Evolutionary conservation across 2,329 filamentous ascomycete genomes (phyloP).

Genomic region (Myriosclerotinia scirpicola): DNA sequence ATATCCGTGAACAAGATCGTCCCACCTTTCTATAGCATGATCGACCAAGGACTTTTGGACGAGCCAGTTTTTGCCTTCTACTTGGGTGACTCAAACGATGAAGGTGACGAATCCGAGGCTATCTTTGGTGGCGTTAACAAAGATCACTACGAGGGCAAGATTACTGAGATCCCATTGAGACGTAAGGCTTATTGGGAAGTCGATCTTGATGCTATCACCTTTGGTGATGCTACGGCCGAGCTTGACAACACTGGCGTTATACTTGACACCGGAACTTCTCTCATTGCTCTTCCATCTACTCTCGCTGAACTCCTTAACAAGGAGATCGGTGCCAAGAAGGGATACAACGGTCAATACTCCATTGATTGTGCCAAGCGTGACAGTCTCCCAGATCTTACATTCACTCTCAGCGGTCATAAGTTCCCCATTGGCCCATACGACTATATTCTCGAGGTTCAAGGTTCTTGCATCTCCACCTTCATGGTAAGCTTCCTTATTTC

Average conservation of each 20-base stretch:
- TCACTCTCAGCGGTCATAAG: slow-evolving; percentile 86
- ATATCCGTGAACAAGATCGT: slow-evolving; percentile 97
- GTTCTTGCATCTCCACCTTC: slow-evolving; percentile 95
- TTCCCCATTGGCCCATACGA: slow-evolving; percentile 87
- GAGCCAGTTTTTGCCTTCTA: slow-evolving; percentile 97
- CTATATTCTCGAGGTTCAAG: slow-evolving; percentile 94
- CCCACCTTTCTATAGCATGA: slow-evolving; percentile 94
- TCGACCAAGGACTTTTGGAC: slow-evolving; percentile 86
- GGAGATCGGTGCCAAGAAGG: slow-evolving; percentile 97
- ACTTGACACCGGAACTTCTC: slow-evolving; percentile 95
- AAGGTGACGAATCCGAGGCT: slow-evolving; percentile 77
- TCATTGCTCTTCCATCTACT: slow-evolving; percentile 89
- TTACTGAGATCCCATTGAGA: slow-evolving; percentile 90
- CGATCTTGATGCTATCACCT: slow-evolving; percentile 86
- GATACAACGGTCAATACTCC: slow-evolving; percentile 94
- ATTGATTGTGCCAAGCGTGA: slow-evolving; percentile 85
- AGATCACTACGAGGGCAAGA: slow-evolving; percentile 77
- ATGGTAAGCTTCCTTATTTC: slow-evolving; percentile 57
- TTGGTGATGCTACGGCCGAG: slow-evolving; percentile 82
- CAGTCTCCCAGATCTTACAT: slow-evolving; percentile 84
- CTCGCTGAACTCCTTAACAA: slow-evolving; percentile 96
- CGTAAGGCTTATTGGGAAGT: slow-evolving; percentile 99
- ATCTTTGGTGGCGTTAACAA: slow-evolving; percentile 88
- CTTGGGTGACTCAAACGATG: slow-evolving; percentile 69
- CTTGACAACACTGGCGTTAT: slow-evolving; percentile 95